Percentiles rank a stretch among this genome's conserved stretches.
phyloP scores from a whole-genome alignment of 2,329 filamentous ascomycete genomes.

The Colletotrichum simmondsii region DNA sequence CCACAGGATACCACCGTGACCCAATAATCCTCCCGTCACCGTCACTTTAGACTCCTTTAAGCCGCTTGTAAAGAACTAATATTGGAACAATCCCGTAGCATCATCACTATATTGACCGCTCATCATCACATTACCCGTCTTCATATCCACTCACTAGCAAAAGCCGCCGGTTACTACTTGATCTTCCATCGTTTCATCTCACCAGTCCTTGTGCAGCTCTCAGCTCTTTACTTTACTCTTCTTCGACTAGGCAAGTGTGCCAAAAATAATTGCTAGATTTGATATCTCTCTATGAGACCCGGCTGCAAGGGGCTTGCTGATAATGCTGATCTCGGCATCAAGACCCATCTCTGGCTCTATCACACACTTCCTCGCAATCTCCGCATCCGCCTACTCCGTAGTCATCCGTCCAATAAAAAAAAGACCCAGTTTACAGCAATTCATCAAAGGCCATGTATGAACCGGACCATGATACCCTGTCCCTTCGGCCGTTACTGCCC shows the following conservation, averaged over 20 bases:
- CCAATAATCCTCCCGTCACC: neutral
- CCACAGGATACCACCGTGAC: neutral
- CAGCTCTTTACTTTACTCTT: neutral
- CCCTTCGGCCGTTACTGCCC: neutral
- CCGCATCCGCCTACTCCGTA: neutral
- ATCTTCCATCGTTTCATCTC: neutral
- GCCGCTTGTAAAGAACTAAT: neutral
- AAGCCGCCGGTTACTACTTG: neutral
- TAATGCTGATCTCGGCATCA: neutral
- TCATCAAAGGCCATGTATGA: neutral
- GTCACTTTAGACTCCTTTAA: neutral
- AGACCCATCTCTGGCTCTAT: constrained; percentile 3
- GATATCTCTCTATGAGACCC: neutral
- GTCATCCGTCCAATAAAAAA: neutral
- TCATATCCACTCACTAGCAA: neutral
- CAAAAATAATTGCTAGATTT: constrained; percentile 5
- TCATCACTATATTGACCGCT: neutral
- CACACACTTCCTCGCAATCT: neutral
- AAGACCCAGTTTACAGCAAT: neutral
- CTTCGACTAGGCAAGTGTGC: neutral
- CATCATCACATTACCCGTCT: neutral
- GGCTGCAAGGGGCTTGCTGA: neutral
- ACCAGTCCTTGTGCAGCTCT: neutral
- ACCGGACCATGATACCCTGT: neutral
- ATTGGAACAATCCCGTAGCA: neutral